phyloP scores from a whole-genome alignment of 148 eudicot genomes.

The Camellia japonica region DNA sequence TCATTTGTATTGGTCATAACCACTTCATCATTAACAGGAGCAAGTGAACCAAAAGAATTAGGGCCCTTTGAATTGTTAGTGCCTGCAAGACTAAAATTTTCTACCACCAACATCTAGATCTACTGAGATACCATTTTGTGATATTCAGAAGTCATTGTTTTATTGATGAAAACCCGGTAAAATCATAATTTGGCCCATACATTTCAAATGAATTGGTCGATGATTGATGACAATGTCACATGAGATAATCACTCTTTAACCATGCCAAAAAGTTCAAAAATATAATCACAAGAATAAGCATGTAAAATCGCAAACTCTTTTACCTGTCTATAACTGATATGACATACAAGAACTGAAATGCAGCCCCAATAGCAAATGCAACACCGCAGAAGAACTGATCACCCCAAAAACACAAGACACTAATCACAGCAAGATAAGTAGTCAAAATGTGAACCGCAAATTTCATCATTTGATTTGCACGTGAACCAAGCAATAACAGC shows the following conservation, averaged over 20 bases:
- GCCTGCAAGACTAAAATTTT: no score
- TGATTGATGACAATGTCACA: background rate
- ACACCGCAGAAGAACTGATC: conserved; percentile 85
- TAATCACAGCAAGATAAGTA: conserved; percentile 90
- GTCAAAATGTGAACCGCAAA: conserved; percentile 81
- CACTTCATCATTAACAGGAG: no score
- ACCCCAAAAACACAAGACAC: conserved; percentile 87
- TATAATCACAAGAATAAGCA: background rate
- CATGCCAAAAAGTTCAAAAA: background rate
- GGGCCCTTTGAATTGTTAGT: no score
- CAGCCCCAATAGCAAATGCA: conserved; percentile 80
- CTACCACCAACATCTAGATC: no score
- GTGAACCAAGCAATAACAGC: conserved; percentile 79
- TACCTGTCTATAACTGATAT: conserved; percentile 93
- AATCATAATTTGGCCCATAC: background rate
- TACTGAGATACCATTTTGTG: no score
- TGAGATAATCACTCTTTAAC: background rate
- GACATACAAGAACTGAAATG: conserved; percentile 86
- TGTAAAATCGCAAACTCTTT: background rate
- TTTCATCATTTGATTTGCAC: conserved; percentile 84
- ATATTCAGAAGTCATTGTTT: background rate
- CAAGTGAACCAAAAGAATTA: no score
- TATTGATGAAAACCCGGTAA: background rate
- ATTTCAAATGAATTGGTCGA: background rate
- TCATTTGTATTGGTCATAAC: no score